Base-by-base conservation (phyloP, 306 rosid genomes). In the Cyclanthera cordifolia region DNA sequence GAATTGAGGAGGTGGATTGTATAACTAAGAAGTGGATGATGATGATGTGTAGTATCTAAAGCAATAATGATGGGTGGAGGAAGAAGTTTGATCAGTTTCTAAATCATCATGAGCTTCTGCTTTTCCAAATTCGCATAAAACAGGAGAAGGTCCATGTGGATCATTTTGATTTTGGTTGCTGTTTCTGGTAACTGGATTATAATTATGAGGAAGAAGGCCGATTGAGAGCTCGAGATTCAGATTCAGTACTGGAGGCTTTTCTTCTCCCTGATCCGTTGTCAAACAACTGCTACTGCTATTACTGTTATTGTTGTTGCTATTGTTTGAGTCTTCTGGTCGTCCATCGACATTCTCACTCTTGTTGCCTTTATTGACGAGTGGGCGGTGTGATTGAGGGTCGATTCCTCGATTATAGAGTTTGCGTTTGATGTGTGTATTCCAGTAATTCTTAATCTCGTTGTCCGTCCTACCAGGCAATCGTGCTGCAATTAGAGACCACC, bases 401-500 rank as follows among this genome's bases (percentile, higher is more conserved):
- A 86, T 75, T 69, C 91, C 91, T 3, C 82, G 91, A 66, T 78
- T 79, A 9, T 83, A 83, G 50, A 86, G 91, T 51, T 86, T 86
- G 5, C 91, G 43, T 45, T 83, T 86, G 72, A 86, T 77, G 71
- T 86, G 91, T 2, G 91, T 86, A 75, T 86, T 86, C 91, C 91
- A 86, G 0, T 86, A 86, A 70, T 86, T 86, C 30, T 86, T 86
- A 1, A 86, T 86, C 73, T 86, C 91, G 1, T 86, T 86, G 2
- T 63, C 69, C 0, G 69, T 63, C 55, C 90, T 81, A 12, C 90
- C 90, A 0, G 87, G 90, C n/a, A 66, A 15, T 2, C 81, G 75
- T 0, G 88, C 86, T 0, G 91, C 91, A 68, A 86, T 86, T 0
- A 81, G 53, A 43, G 91, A 86, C 91, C 91, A 86, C 60, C 91